Percentiles rank a stretch among this genome's conserved stretches.
Evolutionary conservation across 352 stramenopile species (phyloP).

Genomic region (Globisporangium irregulare): DNA sequence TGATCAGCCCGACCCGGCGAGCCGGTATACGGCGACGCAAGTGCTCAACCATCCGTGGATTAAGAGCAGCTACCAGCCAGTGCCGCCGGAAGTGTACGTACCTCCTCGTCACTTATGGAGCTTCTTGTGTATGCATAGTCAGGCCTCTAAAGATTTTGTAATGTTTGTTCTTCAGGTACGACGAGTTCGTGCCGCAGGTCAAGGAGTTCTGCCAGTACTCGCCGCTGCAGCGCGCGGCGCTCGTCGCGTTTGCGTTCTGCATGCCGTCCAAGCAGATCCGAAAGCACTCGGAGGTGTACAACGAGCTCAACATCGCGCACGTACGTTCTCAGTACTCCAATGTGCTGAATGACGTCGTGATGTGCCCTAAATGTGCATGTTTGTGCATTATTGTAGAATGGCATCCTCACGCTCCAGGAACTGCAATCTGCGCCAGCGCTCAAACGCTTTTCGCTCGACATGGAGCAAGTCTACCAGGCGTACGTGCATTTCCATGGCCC

Average conservation of each 20-base stretch:
- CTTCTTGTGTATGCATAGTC: neutral
- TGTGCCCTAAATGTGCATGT: neutral
- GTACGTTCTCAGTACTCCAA: conserved; percentile 20
- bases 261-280: conserved; percentile 55
- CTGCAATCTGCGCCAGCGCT: conserved; percentile 43
- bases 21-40: conserved; percentile 60
- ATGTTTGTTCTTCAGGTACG: conserved; percentile 29
- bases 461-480: conserved; percentile 60
- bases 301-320: conserved; percentile 75
- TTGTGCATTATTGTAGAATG: too few species aligned
- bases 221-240: conserved; percentile 50
- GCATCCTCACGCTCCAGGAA: conserved; percentile 66
- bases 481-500: conserved; percentile 23
- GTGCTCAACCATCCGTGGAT: conserved; percentile 73
- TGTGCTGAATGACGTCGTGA: neutral
- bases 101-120: neutral
- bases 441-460: conserved; percentile 61
- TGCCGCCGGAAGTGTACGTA: conserved; percentile 42
- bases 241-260: conserved; percentile 72
- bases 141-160: too few species aligned
- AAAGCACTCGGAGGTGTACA: conserved; percentile 65
- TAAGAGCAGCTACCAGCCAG: conserved; percentile 40
- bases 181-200: conserved; percentile 59
- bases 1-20: conserved; percentile 38
- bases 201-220: conserved; percentile 71